These are phyloP conservation scores for Kurtzmaniella quercitrusa DNA, from an alignment of 1,139 yeast genomes.

Conservation along the genomic window DNA sequence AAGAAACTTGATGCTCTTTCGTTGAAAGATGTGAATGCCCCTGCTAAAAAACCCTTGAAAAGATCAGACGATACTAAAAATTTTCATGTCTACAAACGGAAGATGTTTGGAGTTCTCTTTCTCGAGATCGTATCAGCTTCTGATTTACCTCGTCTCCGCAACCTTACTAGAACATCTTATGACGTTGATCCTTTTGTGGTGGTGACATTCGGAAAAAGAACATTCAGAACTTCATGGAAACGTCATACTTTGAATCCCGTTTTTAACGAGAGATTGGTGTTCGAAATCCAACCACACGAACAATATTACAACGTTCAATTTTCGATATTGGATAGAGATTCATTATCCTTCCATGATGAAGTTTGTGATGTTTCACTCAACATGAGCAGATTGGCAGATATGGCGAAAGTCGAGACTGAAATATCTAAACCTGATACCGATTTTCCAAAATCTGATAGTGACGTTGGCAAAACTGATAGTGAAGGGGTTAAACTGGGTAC, in stretches of 20 bases:
- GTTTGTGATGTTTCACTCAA: conserved; percentile 65
- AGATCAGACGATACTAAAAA: background rate
- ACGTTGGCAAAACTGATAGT: background rate
- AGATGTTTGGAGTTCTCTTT: conserved; percentile 68
- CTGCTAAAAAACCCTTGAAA: conserved; percentile 2
- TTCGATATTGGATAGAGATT: conserved; percentile 78
- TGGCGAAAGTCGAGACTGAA: conserved; percentile 15
- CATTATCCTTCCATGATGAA: conserved; percentile 75
- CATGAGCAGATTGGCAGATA: conserved; percentile 41
- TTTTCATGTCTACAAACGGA: conserved; percentile 23
- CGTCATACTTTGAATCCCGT: conserved; percentile 81
- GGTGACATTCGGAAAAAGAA: conserved; percentile 83
- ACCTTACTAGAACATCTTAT: conserved; percentile 64
- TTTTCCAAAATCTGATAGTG: background rate
- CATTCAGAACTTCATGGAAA: conserved; percentile 81
- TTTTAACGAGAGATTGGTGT: conserved; percentile 74
- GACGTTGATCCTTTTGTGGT: conserved; percentile 98
- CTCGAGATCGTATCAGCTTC: conserved; percentile 70
- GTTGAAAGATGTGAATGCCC: conserved; percentile 1
- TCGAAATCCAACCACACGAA: conserved; percentile 72
- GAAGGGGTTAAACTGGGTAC: background rate
- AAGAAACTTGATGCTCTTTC: conserved; percentile 3
- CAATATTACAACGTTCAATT: conserved; percentile 61
- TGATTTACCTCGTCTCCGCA: conserved; percentile 64
- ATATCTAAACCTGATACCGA: background rate